Base-by-base conservation (phyloP, 2,329 filamentous ascomycete genomes). In the Triangularia setosa region DNA sequence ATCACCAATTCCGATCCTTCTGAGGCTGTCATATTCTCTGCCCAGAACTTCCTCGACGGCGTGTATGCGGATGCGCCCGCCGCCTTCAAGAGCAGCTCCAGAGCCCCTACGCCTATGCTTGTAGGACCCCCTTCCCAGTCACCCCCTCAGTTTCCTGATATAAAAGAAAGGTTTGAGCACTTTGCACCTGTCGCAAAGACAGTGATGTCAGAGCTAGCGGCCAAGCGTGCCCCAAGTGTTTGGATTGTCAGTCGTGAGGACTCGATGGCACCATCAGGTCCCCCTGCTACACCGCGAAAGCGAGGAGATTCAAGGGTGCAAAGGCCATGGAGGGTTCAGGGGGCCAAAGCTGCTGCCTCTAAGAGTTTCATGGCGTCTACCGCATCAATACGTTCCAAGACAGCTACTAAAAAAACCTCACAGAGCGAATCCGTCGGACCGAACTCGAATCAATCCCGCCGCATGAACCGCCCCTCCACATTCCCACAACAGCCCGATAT, bases 401-500 rank as follows among this genome's bases (percentile, higher is more conserved):
- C 68, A 62, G 57, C 71, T 76, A 75, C 82, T 84, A 84, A 84
- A 77, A 69, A 70, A 67, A 53, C 62, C 11, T n/a, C 59, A 25
- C 81, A 86, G 84, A 80, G 79, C 76, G 83, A 87, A 44, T 73
- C 75, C 30, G 66, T 72, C 44, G 68, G 71, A 44, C 83, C 84
- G 58, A 84, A 84, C 69, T 79, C 87, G 30, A 85, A 83, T 60
- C 83, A 83, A 1, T 65, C 67, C 61, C 87, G 83, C 73, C 83
- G 87, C 58, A 82, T 91, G 4, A 88, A 89, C 54, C 85, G 89
- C 67, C 85, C 90, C 0, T 90, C 88, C n/a, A 81, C 83, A 1
- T 80, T 95, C 4, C 91, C 93, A 1, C 87, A 90, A 64, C 79
- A 83, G 5, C 94, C 94, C 8, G 88, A 93, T 68, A 86, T 97